Evolutionary conservation across 2,329 filamentous ascomycete genomes (phyloP), one percentile per base, ranked within the genome.

Genomic region (Epichloe sylvatica): DNA sequence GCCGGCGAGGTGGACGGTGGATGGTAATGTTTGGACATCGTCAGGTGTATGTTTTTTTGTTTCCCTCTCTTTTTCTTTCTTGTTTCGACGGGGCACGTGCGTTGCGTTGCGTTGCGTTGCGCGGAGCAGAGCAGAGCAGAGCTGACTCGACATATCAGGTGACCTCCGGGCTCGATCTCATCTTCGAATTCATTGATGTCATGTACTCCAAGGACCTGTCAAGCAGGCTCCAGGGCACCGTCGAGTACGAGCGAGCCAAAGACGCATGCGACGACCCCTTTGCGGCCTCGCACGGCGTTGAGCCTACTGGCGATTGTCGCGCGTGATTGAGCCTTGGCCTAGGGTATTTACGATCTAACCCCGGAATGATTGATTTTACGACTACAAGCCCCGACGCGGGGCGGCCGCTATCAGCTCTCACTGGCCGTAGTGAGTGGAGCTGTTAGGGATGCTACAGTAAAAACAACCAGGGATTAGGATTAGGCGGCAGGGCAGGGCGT

Each of bases 21-120:
- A 84, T 60, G 80, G 76, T 4, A 80, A 82, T 49, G 65, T 83
- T 3, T 85, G 81, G 79, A 78, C 75, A 3, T 76, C 75, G 4
- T 80, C 77, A 1, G 81, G 82, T 45, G 62, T 65, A 50, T 70
- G 48, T 55, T 17, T 2, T 17, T 17, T 17, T 30, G 19, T 30
- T 23, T n/a, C 19, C 19, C 7, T 43, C 15, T 43, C 30, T 43
- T 23, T n/a, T 5, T 45, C 6, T 5, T 23, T 17, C 35, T 37
- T 13, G 15, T 11, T 17, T 13, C 35, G 35, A n/a, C 35, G 35
- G 17, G 35, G 35, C 35, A n/a, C 5, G 35, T 13, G 35, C 35
- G 15, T 13, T 17, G 25, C 17, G 17, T 17, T 17, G 25, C 17
- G 17, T 17, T 13, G 35, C 35, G 15, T 13, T 17, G n/a, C 25